A percentile compares a stretch with the other conserved stretches of the same genome.
These are phyloP conservation scores for Xylariaceae sp. DNA, from an alignment of 2,329 filamentous ascomycete genomes.

Conservation along the genomic window DNA sequence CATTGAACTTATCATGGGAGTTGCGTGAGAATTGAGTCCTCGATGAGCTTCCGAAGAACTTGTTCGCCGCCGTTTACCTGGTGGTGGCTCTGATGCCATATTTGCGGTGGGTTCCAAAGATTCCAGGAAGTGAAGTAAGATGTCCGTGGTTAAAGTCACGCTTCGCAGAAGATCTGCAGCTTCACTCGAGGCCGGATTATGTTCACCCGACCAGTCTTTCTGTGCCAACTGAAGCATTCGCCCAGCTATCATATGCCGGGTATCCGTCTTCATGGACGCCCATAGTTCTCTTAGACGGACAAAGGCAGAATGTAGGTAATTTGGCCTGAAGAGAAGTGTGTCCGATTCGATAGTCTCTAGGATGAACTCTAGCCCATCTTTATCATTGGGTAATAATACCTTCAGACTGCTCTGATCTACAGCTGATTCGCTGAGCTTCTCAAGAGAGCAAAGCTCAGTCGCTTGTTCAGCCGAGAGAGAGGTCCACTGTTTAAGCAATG, in stretches of 20 bases:
- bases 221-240: slow-evolving; percentile 63
- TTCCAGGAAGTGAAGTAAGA: slow-evolving; percentile 70
- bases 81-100: slow-evolving; percentile 67
- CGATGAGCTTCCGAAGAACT: slow-evolving; percentile 68
- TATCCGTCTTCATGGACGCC: slow-evolving; percentile 65
- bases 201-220: slow-evolving; percentile 36
- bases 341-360: slow-evolving; percentile 46
- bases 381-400: slow-evolving; percentile 53
- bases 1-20: slow-evolving; percentile 62
- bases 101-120: slow-evolving; percentile 71
- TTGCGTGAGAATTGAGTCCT: slow-evolving; percentile 59
- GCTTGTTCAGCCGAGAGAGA: slow-evolving; percentile 51
- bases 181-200: slow-evolving; percentile 49
- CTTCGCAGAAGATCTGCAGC: slow-evolving; percentile 71
- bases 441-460: slow-evolving; percentile 44
- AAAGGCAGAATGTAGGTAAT: slow-evolving; percentile 66
- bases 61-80: slow-evolving; percentile 75
- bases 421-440: slow-evolving; percentile 40
- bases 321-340: slow-evolving; percentile 42
- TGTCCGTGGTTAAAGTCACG: slow-evolving; percentile 69
- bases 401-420: slow-evolving; percentile 48
- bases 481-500: slow-evolving; percentile 69
- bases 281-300: slow-evolving; percentile 69
- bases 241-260: slow-evolving; percentile 58
- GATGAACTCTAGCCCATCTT: slow-evolving; percentile 50